Evolutionary conservation across 768 basidiomycete species (phyloP).

Genomic region (Amanita rubescens): DNA sequence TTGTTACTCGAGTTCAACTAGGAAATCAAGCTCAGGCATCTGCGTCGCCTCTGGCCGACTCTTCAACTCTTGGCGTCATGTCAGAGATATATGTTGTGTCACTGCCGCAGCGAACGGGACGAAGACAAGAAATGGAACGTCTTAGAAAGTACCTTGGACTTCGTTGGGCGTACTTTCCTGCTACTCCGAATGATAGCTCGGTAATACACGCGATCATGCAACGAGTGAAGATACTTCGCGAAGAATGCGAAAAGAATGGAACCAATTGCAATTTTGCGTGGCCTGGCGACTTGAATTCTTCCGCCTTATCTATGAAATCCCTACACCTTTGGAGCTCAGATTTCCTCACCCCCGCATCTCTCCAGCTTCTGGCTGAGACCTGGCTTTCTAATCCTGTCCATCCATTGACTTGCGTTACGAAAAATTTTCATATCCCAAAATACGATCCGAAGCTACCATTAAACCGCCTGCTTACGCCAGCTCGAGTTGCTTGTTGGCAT

Average conservation of each 20-base stretch:
- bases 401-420: conserved; percentile 33
- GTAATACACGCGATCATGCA: conserved; percentile 34
- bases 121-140: conserved; percentile 50
- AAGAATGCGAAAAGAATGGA: conserved; percentile 1
- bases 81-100: conserved; percentile 50
- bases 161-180: conserved; percentile 48
- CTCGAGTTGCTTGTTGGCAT: conserved; percentile 65
- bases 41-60: neutral
- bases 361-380: conserved; percentile 1
- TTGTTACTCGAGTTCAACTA: neutral
- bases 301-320: conserved; percentile 14
- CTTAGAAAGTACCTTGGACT: conserved; percentile 40
- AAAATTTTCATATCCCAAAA: conserved; percentile 29
- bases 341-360: conserved; percentile 9
- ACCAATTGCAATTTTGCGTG: conserved; percentile 19
- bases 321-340: conserved; percentile 21
- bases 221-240: conserved; percentile 31
- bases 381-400: conserved; percentile 3
- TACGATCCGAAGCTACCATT: conserved; percentile 32
- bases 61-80: conserved; percentile 29
- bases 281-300: conserved; percentile 29
- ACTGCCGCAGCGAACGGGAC: conserved; percentile 46
- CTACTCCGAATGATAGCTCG: conserved; percentile 31
- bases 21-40: neutral
- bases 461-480: conserved; percentile 46